These are phyloP conservation scores for Colletotrichum phormii DNA, from an alignment of 2,329 filamentous ascomycete genomes.

Conservation along the genomic window DNA sequence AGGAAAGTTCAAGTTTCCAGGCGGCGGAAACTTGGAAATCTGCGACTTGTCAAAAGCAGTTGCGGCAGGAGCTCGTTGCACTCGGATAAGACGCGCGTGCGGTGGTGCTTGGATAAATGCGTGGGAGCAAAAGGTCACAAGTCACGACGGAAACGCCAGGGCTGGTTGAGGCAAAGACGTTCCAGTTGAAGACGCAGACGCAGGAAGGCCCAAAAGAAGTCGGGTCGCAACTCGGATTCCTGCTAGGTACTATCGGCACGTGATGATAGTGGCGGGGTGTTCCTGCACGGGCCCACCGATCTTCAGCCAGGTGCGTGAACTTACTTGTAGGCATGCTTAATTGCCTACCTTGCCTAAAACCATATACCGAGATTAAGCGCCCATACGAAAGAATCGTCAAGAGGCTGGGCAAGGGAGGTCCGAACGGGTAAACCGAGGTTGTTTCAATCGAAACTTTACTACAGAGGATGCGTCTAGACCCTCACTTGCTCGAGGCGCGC, in stretches of 20 bases:
- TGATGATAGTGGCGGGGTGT: constrained; percentile 18
- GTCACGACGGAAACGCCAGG: constrained; percentile 10
- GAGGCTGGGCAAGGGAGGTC: not conserved
- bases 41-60: constrained; percentile 18
- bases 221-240: constrained; percentile 25
- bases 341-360: not conserved
- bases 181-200: constrained; percentile 7
- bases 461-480: not conserved
- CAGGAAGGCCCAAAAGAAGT: constrained; percentile 21
- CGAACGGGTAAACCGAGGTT: not conserved
- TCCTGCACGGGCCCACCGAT: not conserved
- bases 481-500: too few relatives aligned
- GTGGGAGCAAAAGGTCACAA: constrained; percentile 17
- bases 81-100: constrained; percentile 20
- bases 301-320: not conserved
- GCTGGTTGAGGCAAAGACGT: constrained; percentile 7
- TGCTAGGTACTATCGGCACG: constrained; percentile 17
- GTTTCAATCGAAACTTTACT: constrained; percentile 27
- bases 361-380: not conserved
- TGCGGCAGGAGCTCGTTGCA: constrained; percentile 26
- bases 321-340: not conserved
- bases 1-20: constrained; percentile 20
- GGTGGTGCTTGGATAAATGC: constrained; percentile 24
- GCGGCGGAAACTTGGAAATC: constrained; percentile 19
- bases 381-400: not conserved